Base-by-base conservation (phyloP, 441 rosid species). In the Euphorbia celastroides region DNA sequence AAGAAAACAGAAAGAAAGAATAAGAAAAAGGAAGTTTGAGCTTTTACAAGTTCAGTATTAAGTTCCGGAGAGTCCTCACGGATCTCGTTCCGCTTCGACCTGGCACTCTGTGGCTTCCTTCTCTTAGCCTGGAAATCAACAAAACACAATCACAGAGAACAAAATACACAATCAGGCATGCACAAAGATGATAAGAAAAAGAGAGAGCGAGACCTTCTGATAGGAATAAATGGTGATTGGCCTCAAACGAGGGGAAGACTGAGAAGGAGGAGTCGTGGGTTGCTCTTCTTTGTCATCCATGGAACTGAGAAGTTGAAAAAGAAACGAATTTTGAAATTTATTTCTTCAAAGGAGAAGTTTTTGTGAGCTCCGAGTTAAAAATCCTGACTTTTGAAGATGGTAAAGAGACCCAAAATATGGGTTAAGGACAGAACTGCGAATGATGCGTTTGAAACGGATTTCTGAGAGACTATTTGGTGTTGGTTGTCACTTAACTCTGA, bases 11-110 rank as follows among this genome's bases (percentile, higher is more conserved):
- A 17, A 31, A 25, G 27, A 25, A 62, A 14, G 41, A 34, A 34
- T 23, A 34, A 34, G 28, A 25, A 34, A 11, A 7, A 11, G 22
- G 42, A 54, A 31, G 34, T 25, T 5, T 26, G 9, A n/a, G 62
- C 20, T 65, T 70, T 73, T 41, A 79, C 82, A 38, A 76, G 60
- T 62, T 79, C 72, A 44, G 50, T 44, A 44, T 14, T 69, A 58
- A 76, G 78, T 71, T 79, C 74, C 12, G 57, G 72, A 73, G 76
- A 63, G 60, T 59, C 68, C 4, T 64, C 62, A 17, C 46, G 62
- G 73, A 71, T 74, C 82, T 79, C 80, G 70, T 69, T 46, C 34
- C 28, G 64, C 72, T 71, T 79, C 57, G 54, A 28, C 74, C 67
- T 79, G 70, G 62, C 62, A 41, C 74, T 70, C 26, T 54, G 67